These are phyloP conservation scores for Flaveria bidentis DNA, from an alignment of 129 eudicot genomes.

Conservation along the genomic window DNA sequence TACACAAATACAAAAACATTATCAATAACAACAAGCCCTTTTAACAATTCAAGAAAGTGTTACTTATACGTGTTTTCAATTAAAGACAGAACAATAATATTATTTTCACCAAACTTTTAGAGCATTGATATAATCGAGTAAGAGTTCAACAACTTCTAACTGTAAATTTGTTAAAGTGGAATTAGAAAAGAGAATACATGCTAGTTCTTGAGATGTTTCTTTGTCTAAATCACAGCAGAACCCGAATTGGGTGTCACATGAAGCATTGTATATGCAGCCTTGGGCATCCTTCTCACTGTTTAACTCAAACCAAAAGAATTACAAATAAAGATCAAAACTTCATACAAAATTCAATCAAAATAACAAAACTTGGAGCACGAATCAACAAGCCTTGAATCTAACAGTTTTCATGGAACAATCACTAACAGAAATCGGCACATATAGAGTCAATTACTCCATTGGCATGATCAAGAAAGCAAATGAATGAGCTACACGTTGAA, in stretches of 20 bases:
- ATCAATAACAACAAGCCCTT: slow-evolving; percentile 1
- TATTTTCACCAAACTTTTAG: background rate
- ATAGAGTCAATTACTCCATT: no score
- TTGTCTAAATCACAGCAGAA: slow-evolving; percentile 79
- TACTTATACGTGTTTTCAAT: background rate
- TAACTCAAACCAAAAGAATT: slow-evolving; percentile 7
- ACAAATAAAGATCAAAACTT: slow-evolving; percentile 10
- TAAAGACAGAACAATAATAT: background rate
- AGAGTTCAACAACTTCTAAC: background rate
- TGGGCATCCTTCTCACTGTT: slow-evolving; percentile 74
- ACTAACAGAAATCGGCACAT: no score
- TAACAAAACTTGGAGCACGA: background rate
- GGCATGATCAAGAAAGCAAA: background rate
- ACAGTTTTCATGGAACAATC: background rate
- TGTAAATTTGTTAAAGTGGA: slow-evolving; percentile 1
- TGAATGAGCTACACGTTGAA: background rate
- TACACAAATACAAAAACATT: slow-evolving; percentile 20
- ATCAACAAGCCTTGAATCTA: background rate
- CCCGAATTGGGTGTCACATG: slow-evolving; percentile 56
- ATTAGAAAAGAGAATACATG: slow-evolving; percentile 42
- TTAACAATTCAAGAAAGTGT: slow-evolving; percentile 19
- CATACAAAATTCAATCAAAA: background rate
- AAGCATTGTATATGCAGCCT: slow-evolving; percentile 81
- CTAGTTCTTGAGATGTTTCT: slow-evolving; percentile 53
- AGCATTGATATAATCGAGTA: background rate